Evolutionary conservation across 2,329 filamentous ascomycete species (phyloP), one percentile per base, ranked within the genome.

Genomic region (Penicillium sp.): DNA sequence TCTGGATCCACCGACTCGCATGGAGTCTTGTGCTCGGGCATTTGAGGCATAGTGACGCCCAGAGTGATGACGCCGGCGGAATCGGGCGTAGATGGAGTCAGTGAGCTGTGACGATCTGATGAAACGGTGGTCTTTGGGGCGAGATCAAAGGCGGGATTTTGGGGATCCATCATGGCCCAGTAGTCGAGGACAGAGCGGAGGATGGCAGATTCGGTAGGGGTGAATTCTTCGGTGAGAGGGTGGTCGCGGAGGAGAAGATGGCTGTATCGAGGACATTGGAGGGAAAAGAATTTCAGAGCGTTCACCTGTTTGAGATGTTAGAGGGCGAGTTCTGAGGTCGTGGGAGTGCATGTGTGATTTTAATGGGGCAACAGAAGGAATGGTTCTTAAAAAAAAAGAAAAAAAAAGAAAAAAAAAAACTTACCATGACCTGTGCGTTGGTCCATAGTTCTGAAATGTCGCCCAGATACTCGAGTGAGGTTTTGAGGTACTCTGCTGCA

Each of bases 131-230:
- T 45, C 3, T 49, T 43, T 5, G 40, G 45, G 4, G 18, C 45
- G 2, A 49, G 13, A 6, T 50, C 49, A 25, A 53, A 52, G 5
- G 54, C 50, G 12, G 55, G 53, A 39, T 55, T 57, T 7, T 45
- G 45, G 4, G 55, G 51, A 39, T 57, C 55, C 55, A 57, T 57
- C 55, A 57, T 57, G 3, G 51, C 43, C 55, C 55, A 57, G 38
- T 56, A 58, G 39, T 58, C 55, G 28, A 58, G 24, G 0, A 56
- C 45, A 5, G 50, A 51, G 34, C 44, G 42, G 18, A 56, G 40
- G 24, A 58, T 46, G 18, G 46, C 51, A 4, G 45, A 28, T 36
- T 58, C 55, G 2, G 51, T 52, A 5, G 39, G 18, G 7, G 50
- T 53, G n/a, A 58, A 48, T 24, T 54, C 51, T 24, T 51, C 40